phyloP scores from a whole-genome alignment of 345 rosid species.

The Populus davidiana region DNA sequence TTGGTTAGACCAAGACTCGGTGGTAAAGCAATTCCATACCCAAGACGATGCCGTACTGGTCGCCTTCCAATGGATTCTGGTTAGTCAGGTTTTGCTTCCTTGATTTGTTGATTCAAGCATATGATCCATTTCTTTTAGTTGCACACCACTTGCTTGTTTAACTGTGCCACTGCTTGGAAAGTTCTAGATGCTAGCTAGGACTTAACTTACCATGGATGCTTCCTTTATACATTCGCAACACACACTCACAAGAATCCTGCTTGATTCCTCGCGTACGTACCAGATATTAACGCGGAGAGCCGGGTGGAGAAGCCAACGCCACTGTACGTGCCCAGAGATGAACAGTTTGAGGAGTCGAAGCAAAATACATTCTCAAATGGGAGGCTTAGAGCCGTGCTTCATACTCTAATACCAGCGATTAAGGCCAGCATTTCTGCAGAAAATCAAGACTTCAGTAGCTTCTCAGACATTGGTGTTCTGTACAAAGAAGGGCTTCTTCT shows the following conservation, averaged over 20 bases:
- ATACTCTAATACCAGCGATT: constrained; percentile 68
- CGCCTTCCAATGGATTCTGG: constrained; percentile 61
- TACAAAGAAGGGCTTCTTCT: constrained; percentile 90
- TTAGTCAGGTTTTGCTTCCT: constrained; percentile 10
- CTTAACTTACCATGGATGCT: too few relatives aligned
- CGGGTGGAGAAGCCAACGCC: constrained; percentile 93
- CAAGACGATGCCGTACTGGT: constrained; percentile 94
- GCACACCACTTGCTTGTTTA: too few relatives aligned
- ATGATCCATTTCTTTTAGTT: too few relatives aligned
- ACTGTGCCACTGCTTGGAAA: too few relatives aligned
- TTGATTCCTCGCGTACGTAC: background rate
- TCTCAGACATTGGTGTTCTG: constrained; percentile 76
- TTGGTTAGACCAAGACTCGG: constrained; percentile 71
- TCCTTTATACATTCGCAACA: too few relatives aligned
- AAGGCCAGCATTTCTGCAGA: constrained; percentile 77
- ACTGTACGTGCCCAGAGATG: constrained; percentile 89
- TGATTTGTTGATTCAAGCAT: background rate
- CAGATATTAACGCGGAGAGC: constrained; percentile 71
- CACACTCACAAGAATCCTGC: too few relatives aligned
- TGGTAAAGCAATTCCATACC: constrained; percentile 64
- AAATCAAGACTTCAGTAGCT: constrained; percentile 57
- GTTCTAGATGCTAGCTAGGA: too few relatives aligned
- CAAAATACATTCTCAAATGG: constrained; percentile 60
- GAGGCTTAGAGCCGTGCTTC: constrained; percentile 75
- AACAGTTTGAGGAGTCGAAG: constrained; percentile 88